Conservation (phyloP, 2,329 filamentous ascomycete species). For the Botrytis galanthina region DNA sequence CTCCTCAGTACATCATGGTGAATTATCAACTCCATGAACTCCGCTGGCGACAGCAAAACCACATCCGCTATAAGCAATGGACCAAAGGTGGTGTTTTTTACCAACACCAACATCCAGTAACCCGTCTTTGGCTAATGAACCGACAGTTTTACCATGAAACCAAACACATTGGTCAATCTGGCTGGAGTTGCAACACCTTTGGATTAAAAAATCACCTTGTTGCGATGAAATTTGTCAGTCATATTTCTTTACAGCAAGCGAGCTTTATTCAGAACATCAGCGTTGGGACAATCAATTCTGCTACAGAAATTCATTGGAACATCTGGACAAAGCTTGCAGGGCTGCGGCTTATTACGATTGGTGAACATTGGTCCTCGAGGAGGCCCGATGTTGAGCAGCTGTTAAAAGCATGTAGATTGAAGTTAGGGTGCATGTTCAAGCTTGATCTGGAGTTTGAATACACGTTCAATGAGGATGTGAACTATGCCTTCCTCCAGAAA, state of each 20-base stretch:
- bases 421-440: too few relatives aligned
- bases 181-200: neutral
- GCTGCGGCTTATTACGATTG: too few relatives aligned
- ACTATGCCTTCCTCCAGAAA: too few relatives aligned
- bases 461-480: too few relatives aligned
- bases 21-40: neutral
- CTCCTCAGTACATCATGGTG: too few relatives aligned
- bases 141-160: neutral
- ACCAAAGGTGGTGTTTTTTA: neutral
- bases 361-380: too few relatives aligned
- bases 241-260: neutral
- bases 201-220: neutral
- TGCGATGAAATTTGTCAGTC: neutral
- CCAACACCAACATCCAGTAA: neutral
- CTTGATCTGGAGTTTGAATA: too few relatives aligned
- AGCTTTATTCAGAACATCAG: neutral
- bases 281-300: neutral
- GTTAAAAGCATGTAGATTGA: too few relatives aligned
- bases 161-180: neutral
- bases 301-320: too few relatives aligned
- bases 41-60: neutral
- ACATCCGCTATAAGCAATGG: neutral
- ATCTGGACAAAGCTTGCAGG: too few relatives aligned
- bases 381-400: too few relatives aligned
- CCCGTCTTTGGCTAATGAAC: neutral